These are phyloP conservation scores for Withania somnifera DNA, from an alignment of 305 asterid genomes.

Conservation along the genomic window DNA sequence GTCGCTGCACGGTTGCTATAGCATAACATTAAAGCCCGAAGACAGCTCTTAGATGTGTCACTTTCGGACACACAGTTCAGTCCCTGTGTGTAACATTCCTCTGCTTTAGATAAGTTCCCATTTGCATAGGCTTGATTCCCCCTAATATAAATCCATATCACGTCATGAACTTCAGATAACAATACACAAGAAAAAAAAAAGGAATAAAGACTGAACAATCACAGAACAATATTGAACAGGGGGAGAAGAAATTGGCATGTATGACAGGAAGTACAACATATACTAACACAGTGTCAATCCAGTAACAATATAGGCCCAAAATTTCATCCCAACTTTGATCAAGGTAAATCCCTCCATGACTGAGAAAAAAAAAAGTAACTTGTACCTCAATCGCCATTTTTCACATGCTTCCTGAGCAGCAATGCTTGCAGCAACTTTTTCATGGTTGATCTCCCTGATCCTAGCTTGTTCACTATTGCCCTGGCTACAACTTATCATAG, in stretches of 20 bases:
- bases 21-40: constrained; percentile 75
- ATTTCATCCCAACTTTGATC: not conserved
- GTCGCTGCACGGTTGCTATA: constrained; percentile 98
- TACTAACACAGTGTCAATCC: not conserved
- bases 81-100: constrained; percentile 79
- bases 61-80: constrained; percentile 52
- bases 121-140: constrained; percentile 92
- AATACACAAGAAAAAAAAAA: not conserved
- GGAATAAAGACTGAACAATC: not conserved
- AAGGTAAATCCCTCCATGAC: not conserved
- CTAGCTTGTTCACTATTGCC: constrained; percentile 33
- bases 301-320: not conserved
- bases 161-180: not conserved
- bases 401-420: constrained; percentile 89
- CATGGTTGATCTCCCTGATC: constrained; percentile 31
- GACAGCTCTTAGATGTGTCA: constrained; percentile 66
- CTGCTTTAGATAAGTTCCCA: constrained; percentile 77
- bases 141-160: constrained; percentile 44
- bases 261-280: not conserved
- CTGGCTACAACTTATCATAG: constrained; percentile 22
- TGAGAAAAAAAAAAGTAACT: not conserved
- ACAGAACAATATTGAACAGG: not conserved
- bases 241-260: not conserved
- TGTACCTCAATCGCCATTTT: constrained; percentile 86
- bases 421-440: constrained; percentile 37